Conservation (phyloP, 139 green algal genomes). For the Picochlorum sp. region DNA sequence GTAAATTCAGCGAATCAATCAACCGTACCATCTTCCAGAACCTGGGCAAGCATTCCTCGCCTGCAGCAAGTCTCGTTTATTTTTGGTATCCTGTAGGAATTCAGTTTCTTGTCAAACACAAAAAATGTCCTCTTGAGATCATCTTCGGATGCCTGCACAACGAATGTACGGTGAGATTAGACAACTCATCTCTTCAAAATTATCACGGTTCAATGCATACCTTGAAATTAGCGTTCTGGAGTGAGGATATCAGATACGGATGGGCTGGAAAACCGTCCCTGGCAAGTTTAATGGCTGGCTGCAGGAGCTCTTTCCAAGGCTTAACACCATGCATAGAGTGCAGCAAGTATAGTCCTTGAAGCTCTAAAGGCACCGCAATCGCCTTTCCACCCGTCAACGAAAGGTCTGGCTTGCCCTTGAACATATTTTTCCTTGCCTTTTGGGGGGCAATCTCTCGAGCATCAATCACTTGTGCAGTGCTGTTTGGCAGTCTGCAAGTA, state of each 20-base stretch:
- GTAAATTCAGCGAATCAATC: conserved; percentile 17
- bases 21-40: conserved; percentile 19
- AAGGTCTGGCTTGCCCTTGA: conserved; percentile 22
- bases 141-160: conserved; percentile 3
- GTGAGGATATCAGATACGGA: conserved; percentile 47
- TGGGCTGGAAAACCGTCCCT: conserved; percentile 59
- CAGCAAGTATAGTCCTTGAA: conserved; percentile 54
- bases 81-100: conserved; percentile 41
- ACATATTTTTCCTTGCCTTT: conserved; percentile 65
- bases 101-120: conserved; percentile 20
- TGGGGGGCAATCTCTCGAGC: conserved; percentile 62
- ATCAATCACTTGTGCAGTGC: conserved; percentile 61
- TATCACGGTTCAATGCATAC: not conserved
- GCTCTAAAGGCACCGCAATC: conserved; percentile 67
- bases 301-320: conserved; percentile 59
- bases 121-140: conserved; percentile 31
- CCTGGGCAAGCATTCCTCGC: conserved; percentile 29
- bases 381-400: conserved; percentile 57
- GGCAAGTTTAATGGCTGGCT: conserved; percentile 51
- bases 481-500: conserved; percentile 45
- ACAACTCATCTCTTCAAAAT: not conserved
- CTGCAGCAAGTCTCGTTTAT: conserved; percentile 77
- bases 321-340: conserved; percentile 50
- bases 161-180: not conserved
- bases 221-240: conserved; percentile 9